Evolutionary conservation across 768 basidiomycete genomes (phyloP), one percentile per base, ranked within the genome.

Genomic region (Leucocoprinus leucothites): DNA sequence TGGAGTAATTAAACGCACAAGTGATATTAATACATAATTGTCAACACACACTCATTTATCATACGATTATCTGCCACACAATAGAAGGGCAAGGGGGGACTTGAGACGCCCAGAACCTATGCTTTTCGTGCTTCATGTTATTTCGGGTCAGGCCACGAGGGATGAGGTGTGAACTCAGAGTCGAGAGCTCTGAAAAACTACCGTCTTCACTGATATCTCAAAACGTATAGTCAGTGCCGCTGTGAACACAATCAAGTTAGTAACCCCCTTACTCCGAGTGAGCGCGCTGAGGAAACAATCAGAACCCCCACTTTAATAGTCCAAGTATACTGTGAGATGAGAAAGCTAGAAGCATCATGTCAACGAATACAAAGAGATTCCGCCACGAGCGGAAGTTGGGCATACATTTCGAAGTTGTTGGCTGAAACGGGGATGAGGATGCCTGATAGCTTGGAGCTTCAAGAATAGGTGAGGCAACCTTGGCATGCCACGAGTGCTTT

Each of bases 21-120:
- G n/a, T n/a, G n/a, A n/a, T n/a, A n/a, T n/a, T n/a, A n/a, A n/a
- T n/a, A n/a, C n/a, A n/a, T n/a, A n/a, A n/a, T n/a, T n/a, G n/a
- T n/a, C n/a, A n/a, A n/a, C n/a, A n/a, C n/a, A 48, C 47, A 34
- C 21, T 48, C 47, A 48, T 48, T 48, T 18, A 48, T 48, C 47
- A 48, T 35, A 19, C 26, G 26, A 35, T 34, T 34, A 36, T 48
- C 7, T 35, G 35, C 8, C 35, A 35, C 35, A 35, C 7, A 36
- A 24, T 11, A 48, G 11, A 34, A 34, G n/a, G 13, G 47, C 31
- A 19, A 35, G 31, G 22, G 19, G 13, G 47, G 18, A 9, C 13
- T 7, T 35, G 14, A 9, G n/a, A 34, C 13, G 19, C 16, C 9
- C 4, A 19, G 4, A 21, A 8, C 35, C 35, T 35, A n/a, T n/a